Percentiles rank a stretch among this genome's conserved stretches.
Evolutionary conservation across 495 filamentous ascomycete species (phyloP).

Genomic region (Clohesyomyces aquaticus): DNA sequence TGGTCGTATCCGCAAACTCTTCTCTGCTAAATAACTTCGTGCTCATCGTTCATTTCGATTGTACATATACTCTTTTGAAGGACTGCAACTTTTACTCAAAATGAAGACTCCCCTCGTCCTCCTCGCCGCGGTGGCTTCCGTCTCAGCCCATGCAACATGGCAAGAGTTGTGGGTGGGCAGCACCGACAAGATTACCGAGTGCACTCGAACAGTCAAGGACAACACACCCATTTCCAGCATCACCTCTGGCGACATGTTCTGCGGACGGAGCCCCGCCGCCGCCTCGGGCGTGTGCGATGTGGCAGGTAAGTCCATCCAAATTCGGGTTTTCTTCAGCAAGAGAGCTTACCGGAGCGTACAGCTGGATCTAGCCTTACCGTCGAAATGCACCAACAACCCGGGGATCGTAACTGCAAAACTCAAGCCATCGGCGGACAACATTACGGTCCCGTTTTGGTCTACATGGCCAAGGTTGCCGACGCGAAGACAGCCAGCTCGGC

Average conservation of each 20-base stretch:
- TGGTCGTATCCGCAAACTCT: background rate
- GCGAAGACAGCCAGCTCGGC: slow-evolving; percentile 50
- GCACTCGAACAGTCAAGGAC: slow-evolving; percentile 29
- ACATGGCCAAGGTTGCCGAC: slow-evolving; percentile 58
- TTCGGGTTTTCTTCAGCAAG: background rate
- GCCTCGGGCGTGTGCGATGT: slow-evolving; percentile 32
- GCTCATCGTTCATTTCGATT: too few relatives aligned
- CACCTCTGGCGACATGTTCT: slow-evolving; percentile 34
- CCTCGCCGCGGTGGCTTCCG: slow-evolving; percentile 30
- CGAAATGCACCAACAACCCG: slow-evolving; percentile 58
- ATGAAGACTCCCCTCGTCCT: slow-evolving; percentile 33
- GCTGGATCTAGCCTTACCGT: slow-evolving; percentile 53
- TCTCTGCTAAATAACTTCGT: too few relatives aligned
- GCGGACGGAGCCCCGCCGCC: slow-evolving; percentile 15
- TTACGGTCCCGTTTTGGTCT: slow-evolving; percentile 58
- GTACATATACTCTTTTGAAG: too few relatives aligned
- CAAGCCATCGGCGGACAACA: slow-evolving; percentile 58
- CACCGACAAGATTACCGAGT: slow-evolving; percentile 27
- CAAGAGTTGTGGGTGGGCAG: slow-evolving; percentile 39
- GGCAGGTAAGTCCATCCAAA: slow-evolving; percentile 17
- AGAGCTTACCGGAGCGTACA: slow-evolving; percentile 12
- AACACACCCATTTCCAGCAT: slow-evolving; percentile 37
- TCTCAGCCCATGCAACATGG: slow-evolving; percentile 41
- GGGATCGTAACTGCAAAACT: slow-evolving; percentile 50
- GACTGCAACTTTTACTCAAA: too few relatives aligned